Conservation (phyloP, 345 rosid genomes). For the Hevea brasiliensis region DNA sequence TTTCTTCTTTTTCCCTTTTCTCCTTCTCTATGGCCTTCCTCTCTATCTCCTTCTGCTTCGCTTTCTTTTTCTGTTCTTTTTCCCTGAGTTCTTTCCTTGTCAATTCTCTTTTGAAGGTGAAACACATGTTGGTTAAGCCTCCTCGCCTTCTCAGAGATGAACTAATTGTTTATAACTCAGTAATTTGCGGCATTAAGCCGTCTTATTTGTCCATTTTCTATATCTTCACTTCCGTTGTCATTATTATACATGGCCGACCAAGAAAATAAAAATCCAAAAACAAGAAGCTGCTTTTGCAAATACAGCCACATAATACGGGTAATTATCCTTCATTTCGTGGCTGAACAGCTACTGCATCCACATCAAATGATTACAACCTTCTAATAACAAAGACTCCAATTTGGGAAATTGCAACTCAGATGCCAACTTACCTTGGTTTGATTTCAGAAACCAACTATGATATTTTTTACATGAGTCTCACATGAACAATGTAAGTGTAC, state of each 20-base stretch:
- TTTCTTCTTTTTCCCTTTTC: constrained; percentile 1
- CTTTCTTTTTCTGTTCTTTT: constrained; percentile 21
- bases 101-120: constrained; percentile 14
- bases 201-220: constrained; percentile 4
- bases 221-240: not conserved
- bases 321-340: not conserved
- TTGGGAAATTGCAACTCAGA: no score
- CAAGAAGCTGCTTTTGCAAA: not conserved
- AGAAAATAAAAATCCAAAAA: not conserved
- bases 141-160: not conserved
- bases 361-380: not conserved
- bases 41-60: constrained; percentile 10
- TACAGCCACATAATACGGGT: not conserved
- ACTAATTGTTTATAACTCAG: no score
- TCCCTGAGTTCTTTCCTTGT: constrained; percentile 25
- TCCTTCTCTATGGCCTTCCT: not conserved
- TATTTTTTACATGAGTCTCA: not conserved
- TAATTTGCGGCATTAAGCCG: no score
- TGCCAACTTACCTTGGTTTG: no score
- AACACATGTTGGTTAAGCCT: constrained; percentile 23
- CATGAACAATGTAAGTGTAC: constrained; percentile 52
- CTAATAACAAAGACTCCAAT: no score
- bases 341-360: not conserved
- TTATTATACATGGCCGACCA: not conserved
- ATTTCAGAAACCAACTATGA: no score